Evolutionary conservation across 768 basidiomycete genomes (phyloP).

Genomic region (Tremella mesenterica): DNA sequence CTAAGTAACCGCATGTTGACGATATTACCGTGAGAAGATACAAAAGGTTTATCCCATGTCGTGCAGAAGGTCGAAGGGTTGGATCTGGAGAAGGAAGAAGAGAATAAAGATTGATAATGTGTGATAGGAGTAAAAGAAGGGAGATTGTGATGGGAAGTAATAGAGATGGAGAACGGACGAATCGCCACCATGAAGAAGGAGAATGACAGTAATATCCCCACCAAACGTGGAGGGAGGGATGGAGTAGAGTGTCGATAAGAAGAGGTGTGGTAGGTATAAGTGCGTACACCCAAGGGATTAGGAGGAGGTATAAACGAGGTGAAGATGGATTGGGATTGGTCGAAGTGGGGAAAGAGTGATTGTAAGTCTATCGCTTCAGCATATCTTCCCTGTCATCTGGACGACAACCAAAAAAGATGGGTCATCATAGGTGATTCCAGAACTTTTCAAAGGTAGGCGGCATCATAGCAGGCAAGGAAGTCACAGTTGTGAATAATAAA

Average conservation of each 20-base stretch:
- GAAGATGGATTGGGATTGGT: background rate
- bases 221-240: background rate
- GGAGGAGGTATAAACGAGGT: background rate
- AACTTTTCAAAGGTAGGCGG: no score
- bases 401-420: no score
- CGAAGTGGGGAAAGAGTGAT: background rate
- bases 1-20: background rate
- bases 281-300: background rate
- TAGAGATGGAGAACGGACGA: background rate
- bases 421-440: background rate
- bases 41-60: background rate
- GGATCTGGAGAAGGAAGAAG: background rate
- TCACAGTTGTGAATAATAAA: no score
- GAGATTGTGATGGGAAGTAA: background rate
- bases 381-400: no score
- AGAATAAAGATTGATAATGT: background rate
- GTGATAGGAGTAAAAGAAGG: background rate
- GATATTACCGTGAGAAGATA: background rate
- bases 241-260: background rate
- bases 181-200: background rate
- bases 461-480: no score
- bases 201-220: background rate
- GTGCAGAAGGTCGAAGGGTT: background rate
- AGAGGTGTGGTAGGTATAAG: background rate
- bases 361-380: background rate